Percentiles rank a stretch among this genome's conserved stretches.
Evolutionary conservation across 225 moss, liverwort and hornwort genomes (phyloP).

Genomic region (Polytrichum formosum): DNA sequence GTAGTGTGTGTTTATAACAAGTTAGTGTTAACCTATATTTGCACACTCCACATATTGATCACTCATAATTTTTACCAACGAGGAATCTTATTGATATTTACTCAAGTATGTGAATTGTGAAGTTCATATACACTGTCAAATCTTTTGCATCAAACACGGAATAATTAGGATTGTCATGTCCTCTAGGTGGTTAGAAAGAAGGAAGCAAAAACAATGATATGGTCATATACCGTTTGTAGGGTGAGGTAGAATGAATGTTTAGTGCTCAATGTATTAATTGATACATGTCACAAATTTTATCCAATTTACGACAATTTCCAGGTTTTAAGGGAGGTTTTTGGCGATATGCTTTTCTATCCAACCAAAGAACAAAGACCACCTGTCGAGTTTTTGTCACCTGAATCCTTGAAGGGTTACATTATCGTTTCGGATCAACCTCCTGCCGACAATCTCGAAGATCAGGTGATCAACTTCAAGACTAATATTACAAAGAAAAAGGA

Average conservation of each 20-base stretch:
- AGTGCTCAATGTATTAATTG: background rate
- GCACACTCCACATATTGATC: too few species aligned
- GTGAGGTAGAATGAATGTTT: background rate
- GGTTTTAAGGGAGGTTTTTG: conserved; percentile 53
- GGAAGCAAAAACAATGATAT: background rate
- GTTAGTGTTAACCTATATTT: too few species aligned
- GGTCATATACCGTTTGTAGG: background rate
- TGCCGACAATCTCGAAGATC: conserved; percentile 39
- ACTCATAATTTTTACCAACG: too few species aligned
- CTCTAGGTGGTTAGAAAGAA: too few species aligned
- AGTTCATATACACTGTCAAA: too few species aligned
- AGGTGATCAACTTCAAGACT: conserved; percentile 41
- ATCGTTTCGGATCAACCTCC: conserved; percentile 86
- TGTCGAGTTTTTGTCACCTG: conserved; percentile 61
- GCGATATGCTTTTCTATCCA: conserved; percentile 57
- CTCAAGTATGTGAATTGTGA: too few species aligned
- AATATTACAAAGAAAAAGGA: too few species aligned
- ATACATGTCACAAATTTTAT: background rate
- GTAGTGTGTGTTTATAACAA: too few species aligned
- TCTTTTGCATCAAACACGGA: too few species aligned
- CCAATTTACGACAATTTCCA: conserved; percentile 18
- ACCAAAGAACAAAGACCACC: conserved; percentile 49
- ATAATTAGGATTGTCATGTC: too few species aligned
- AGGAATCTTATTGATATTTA: too few species aligned
- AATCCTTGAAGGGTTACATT: conserved; percentile 59